Evolutionary conservation across 2,329 filamentous ascomycete genomes (phyloP).

Genomic region (Proliferodiscus dingleyae): DNA sequence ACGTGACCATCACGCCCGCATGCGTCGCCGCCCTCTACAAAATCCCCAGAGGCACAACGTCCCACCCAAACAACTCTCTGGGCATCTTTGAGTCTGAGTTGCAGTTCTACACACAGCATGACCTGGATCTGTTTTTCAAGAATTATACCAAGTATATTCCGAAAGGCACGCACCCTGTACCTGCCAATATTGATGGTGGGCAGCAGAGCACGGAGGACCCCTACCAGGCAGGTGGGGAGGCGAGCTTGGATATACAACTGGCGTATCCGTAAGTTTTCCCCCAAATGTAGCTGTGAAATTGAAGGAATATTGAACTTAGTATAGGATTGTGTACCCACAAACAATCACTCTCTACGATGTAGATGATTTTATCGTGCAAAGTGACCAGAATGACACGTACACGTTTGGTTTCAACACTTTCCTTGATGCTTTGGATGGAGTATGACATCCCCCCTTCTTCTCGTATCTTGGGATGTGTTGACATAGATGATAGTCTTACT

Average conservation of each 20-base stretch:
- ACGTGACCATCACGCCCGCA: conserved; percentile 20
- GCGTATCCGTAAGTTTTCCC: conserved; percentile 35
- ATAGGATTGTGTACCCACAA: too few species aligned
- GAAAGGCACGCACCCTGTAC: conserved; percentile 29
- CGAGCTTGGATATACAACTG: conserved; percentile 33
- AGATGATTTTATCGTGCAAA: conserved; percentile 33
- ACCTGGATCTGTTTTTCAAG: conserved; percentile 33
- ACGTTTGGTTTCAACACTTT: conserved; percentile 42
- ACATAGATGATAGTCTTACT: conserved; percentile 34
- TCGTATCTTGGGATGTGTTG: conserved; percentile 14
- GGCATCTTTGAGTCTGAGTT: conserved; percentile 36
- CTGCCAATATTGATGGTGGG: conserved; percentile 36
- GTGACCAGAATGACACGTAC: conserved; percentile 24
- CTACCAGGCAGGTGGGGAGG: conserved; percentile 29
- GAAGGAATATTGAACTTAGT: too few species aligned
- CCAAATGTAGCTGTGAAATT: too few species aligned
- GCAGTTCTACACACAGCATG: conserved; percentile 34
- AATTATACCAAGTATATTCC: conserved; percentile 28
- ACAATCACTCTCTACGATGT: conserved; percentile 32
- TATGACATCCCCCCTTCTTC: conserved; percentile 4
- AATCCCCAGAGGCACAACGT: conserved; percentile 22
- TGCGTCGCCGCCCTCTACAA: conserved; percentile 33
- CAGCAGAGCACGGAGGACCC: conserved; percentile 23
- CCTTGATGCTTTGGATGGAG: conserved; percentile 41
- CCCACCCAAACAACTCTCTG: conserved; percentile 28